Percentiles rank a stretch among this genome's conserved stretches.
Conservation (phyloP, 1,284 basidiomycete genomes). For the Fomitopsis schrenkii region DNA sequence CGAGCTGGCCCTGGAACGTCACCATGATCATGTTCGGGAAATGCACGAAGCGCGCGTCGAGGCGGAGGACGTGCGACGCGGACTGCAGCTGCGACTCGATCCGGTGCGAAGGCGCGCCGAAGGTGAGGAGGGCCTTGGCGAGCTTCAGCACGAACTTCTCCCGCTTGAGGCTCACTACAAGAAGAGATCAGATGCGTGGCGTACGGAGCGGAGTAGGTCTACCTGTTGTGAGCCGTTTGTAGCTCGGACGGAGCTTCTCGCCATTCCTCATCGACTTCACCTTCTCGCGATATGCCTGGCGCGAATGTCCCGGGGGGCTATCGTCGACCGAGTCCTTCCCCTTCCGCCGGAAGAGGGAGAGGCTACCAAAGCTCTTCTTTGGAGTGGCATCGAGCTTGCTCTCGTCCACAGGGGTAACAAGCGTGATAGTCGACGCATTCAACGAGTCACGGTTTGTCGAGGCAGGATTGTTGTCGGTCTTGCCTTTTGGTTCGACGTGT, state of each 20-base stretch:
- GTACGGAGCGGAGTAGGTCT: not conserved
- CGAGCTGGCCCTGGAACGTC: conserved; percentile 58
- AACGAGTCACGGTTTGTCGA: not conserved
- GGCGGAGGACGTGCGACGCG: conserved; percentile 48
- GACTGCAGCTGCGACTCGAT: conserved; percentile 75
- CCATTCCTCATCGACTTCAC: not conserved
- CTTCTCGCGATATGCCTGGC: not conserved
- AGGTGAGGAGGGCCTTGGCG: conserved; percentile 75
- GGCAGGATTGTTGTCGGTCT: not conserved
- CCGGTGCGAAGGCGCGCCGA: conserved; percentile 84
- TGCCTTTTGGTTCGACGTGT: not conserved
- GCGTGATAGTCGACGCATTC: not conserved
- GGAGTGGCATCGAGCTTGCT: not conserved
- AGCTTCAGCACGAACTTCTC: conserved; percentile 79
- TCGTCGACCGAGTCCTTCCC: not conserved
- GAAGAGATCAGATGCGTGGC: not conserved
- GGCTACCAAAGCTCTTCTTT: not conserved
- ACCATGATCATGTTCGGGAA: conserved; percentile 78
- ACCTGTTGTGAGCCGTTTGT: not conserved
- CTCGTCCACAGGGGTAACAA: not conserved
- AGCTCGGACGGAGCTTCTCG: not conserved
- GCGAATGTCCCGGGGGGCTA: not conserved
- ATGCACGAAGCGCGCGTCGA: conserved; percentile 75
- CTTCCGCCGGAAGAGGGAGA: not conserved
- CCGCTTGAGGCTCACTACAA: conserved; percentile 24